Conservation (phyloP, 768 basidiomycete genomes). For the Dentipellis sp. region DNA sequence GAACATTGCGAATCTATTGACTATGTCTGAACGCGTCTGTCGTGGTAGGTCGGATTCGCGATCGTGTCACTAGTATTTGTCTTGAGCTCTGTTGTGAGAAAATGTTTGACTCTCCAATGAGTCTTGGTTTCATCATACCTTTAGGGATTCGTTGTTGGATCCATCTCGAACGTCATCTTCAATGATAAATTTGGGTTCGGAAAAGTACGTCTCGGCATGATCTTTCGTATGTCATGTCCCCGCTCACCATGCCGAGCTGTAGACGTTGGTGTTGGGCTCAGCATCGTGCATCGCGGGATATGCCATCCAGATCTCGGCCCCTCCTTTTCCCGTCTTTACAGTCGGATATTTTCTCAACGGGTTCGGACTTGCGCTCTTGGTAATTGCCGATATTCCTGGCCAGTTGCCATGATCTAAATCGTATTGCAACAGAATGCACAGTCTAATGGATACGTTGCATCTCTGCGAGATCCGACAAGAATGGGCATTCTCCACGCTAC, state of each 20-base stretch:
- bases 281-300: constrained; percentile 44
- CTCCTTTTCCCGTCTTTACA: constrained; percentile 57
- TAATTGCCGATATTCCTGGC: constrained; percentile 9
- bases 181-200: constrained; percentile 2
- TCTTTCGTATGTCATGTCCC: neutral
- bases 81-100: constrained; percentile 32
- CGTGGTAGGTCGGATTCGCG: constrained; percentile 34
- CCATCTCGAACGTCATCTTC: constrained; percentile 1
- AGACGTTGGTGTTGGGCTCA: constrained; percentile 40
- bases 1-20: too few relatives aligned
- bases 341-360: constrained; percentile 38
- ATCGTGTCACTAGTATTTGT: constrained; percentile 58
- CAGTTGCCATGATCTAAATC: constrained; percentile 11
- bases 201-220: constrained; percentile 2
- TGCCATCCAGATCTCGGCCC: constrained; percentile 41
- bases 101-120: neutral
- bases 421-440: constrained; percentile 11
- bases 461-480: neutral
- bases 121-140: neutral
- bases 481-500: neutral
- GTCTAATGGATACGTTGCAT: constrained; percentile 1
- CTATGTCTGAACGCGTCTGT: neutral
- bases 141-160: constrained; percentile 4
- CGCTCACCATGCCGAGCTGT: neutral
- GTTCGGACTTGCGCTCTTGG: constrained; percentile 39